These are phyloP conservation scores for Fusarium tjaetaba DNA, from an alignment of 2,329 filamentous ascomycete genomes.

Conservation along the genomic window DNA sequence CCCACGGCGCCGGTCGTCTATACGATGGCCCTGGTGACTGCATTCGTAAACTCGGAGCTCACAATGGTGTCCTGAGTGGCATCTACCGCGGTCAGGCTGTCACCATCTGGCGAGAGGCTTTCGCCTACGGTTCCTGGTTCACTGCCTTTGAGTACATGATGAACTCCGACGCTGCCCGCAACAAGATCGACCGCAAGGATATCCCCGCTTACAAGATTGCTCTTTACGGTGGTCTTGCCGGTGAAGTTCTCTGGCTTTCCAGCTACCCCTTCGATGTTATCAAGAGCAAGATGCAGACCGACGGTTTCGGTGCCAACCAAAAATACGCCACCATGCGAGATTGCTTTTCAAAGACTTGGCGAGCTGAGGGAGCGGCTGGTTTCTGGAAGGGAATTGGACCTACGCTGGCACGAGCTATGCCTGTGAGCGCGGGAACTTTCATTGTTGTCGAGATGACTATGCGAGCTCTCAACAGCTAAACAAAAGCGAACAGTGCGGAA, in stretches of 20 bases:
- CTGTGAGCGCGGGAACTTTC: conserved; percentile 97
- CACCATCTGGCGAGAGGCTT: conserved; percentile 87
- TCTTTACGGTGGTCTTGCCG: conserved; percentile 90
- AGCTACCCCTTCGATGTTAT: conserved; percentile 97
- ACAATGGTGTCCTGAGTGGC: conserved; percentile 72
- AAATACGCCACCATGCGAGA: conserved; percentile 85
- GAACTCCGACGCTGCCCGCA: conserved; percentile 85
- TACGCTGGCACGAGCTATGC: conserved; percentile 93
- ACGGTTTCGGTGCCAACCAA: conserved; percentile 80
- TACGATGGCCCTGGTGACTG: conserved; percentile 91
- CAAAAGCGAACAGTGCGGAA: not conserved
- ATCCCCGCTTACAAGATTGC: conserved; percentile 88
- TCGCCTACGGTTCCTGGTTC: conserved; percentile 97
- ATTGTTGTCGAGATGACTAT: conserved; percentile 79
- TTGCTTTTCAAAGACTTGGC: conserved; percentile 86
- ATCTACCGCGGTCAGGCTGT: conserved; percentile 90
- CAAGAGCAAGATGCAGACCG: conserved; percentile 99
- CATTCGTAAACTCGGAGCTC: conserved; percentile 79
- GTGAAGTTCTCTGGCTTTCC: conserved; percentile 90
- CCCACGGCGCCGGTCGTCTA: conserved; percentile 80
- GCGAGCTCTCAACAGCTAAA: conserved; percentile 64
- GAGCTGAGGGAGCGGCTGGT: conserved; percentile 77
- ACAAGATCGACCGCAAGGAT: conserved; percentile 77
- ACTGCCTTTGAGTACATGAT: conserved; percentile 95
- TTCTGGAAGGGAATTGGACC: conserved; percentile 97